A percentile compares a stretch with the other conserved stretches of the same genome.
Evolutionary conservation across 164 flowering plant species (phyloP).

Genomic region (grape (Vitis vinifera)): ASM3070453v1 NC_081818.1:29586501-29587000

Average conservation of each 20-base stretch:
- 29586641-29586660: constrained; percentile 85
- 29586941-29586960: no score
- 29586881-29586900: not conserved
- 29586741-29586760: constrained; percentile 56
- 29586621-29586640: constrained; percentile 83
- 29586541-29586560: constrained; percentile 56
- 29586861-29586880: not conserved
- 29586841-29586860: constrained; percentile 17
- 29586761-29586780: constrained; percentile 76
- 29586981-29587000: no score
- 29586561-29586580: constrained; percentile 77
- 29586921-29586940: no score
- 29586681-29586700: constrained; percentile 21
- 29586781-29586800: constrained; percentile 74
- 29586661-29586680: constrained; percentile 83
- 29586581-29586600: constrained; percentile 85
- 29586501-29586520: constrained; percentile 77
- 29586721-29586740: not conserved
- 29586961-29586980: no score
- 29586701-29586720: constrained; percentile 3
- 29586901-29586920: no score
- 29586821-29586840: constrained; percentile 81
- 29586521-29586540: constrained; percentile 57
- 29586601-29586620: constrained; percentile 75
- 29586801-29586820: constrained; percentile 97